phyloP scores from a whole-genome alignment of 257 asterid genomes.

The Solanum medicagineum region DNA sequence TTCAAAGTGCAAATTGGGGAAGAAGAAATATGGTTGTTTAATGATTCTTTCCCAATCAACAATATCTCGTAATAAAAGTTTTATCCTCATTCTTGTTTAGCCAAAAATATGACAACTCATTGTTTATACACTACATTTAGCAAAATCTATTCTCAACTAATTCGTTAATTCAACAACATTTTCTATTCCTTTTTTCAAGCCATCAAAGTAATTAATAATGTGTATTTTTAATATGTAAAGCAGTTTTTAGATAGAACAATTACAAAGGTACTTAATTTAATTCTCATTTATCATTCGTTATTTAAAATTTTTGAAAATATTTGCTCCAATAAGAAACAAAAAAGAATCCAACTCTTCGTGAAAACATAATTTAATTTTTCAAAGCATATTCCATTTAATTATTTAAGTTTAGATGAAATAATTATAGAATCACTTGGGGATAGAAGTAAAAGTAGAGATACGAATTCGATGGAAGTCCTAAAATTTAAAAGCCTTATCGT shows the following conservation, averaged over 20 bases:
- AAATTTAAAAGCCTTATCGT: not conserved
- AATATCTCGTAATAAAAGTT: not conserved
- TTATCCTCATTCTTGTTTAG: not conserved
- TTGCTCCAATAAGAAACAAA: not conserved
- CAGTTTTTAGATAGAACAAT: not conserved
- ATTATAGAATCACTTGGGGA: not conserved
- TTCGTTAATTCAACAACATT: not conserved
- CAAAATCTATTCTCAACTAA: not conserved
- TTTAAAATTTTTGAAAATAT: not conserved
- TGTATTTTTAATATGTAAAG: not conserved
- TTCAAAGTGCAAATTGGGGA: not conserved
- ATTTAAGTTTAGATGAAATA: not conserved
- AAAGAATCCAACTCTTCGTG: not conserved
- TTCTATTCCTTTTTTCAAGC: not conserved
- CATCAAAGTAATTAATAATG: not conserved
- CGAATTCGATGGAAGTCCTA: rapidly evolving
- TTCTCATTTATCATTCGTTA: not conserved
- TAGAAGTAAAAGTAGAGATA: not conserved
- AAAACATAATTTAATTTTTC: not conserved
- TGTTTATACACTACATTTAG: not conserved
- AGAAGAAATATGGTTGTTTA: not conserved
- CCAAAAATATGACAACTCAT: not conserved
- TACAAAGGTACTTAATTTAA: not conserved
- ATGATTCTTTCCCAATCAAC: not conserved
- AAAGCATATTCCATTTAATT: not conserved